These are phyloP conservation scores for Hansenula sp. DNA, from an alignment of 1,139 yeast species.

Conservation along the genomic window DNA sequence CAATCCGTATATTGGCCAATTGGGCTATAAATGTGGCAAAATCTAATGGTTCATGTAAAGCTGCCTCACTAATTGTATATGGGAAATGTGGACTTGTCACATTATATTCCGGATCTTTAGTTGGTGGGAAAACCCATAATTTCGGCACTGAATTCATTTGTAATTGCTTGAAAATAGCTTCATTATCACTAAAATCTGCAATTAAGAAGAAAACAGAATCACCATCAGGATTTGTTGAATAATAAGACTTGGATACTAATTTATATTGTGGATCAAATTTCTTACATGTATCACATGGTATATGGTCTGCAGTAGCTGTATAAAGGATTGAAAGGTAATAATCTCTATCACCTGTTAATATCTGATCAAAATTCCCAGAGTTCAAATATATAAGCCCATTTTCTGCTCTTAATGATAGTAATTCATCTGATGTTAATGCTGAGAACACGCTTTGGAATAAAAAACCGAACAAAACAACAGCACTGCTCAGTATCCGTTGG, in stretches of 20 bases:
- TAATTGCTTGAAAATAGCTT: constrained; percentile 37
- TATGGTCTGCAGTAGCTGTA: constrained; percentile 37
- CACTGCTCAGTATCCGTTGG: background rate
- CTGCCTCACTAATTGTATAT: constrained; percentile 25
- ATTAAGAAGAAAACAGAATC: constrained; percentile 42
- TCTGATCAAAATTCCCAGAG: constrained; percentile 26
- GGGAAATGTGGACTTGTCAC: constrained; percentile 28
- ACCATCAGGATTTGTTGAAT: constrained; percentile 35
- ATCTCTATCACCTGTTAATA: constrained; percentile 33
- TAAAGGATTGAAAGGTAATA: constrained; percentile 40
- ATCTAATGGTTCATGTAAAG: constrained; percentile 30
- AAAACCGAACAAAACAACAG: background rate
- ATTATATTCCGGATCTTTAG: constrained; percentile 18
- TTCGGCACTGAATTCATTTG: constrained; percentile 54
- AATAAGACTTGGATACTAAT: constrained; percentile 41
- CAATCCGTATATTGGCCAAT: constrained; percentile 38
- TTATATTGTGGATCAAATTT: constrained; percentile 37
- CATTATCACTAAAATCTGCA: constrained; percentile 45
- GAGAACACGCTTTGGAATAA: background rate
- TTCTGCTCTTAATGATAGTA: constrained; percentile 5
- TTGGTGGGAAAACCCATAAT: constrained; percentile 62
- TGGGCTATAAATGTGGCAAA: constrained; percentile 53
- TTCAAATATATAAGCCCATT: constrained; percentile 14
- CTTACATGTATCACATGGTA: constrained; percentile 39
- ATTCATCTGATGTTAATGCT: constrained; percentile 10